Evolutionary conservation across 805 yeast species (phyloP).

Genomic region (Saccharomyces mikatae): DNA sequence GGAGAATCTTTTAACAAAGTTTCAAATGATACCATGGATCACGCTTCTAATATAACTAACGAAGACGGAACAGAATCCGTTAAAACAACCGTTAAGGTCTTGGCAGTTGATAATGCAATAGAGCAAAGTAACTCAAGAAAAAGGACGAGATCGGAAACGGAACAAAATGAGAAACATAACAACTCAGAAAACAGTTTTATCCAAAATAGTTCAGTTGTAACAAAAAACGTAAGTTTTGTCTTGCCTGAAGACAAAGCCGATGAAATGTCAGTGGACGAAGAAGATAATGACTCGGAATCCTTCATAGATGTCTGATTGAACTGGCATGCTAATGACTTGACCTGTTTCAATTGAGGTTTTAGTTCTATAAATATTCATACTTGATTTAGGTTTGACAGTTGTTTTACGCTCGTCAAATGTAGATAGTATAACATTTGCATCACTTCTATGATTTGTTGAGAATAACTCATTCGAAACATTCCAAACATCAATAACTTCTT

Average conservation of each 20-base stretch:
- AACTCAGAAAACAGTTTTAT: not conserved
- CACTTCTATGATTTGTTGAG: no score
- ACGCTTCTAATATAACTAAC: not conserved
- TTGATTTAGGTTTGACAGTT: not conserved
- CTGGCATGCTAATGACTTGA: not conserved
- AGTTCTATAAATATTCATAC: not conserved
- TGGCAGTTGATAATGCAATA: not conserved
- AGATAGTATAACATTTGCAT: no score
- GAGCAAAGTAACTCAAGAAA: not conserved
- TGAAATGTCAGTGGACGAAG: slow-evolving; percentile 2
- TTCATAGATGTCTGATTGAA: not conserved
- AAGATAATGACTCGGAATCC: not conserved
- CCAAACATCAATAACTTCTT: no score
- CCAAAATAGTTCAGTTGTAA: not conserved
- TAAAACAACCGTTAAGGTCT: not conserved
- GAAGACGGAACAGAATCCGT: not conserved
- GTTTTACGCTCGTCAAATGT: not conserved
- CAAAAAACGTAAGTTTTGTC: slow-evolving; percentile 2
- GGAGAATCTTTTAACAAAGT: slow-evolving; percentile 5
- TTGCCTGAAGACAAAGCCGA: slow-evolving; percentile 1
- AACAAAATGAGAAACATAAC: not conserved
- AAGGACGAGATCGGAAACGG: not conserved
- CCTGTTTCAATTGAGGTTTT: not conserved
- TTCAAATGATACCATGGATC: not conserved
- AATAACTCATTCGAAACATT: no score